Evolutionary conservation across 148 eudicot species (phyloP).

Genomic region (Fallopia convolvulus): DNA sequence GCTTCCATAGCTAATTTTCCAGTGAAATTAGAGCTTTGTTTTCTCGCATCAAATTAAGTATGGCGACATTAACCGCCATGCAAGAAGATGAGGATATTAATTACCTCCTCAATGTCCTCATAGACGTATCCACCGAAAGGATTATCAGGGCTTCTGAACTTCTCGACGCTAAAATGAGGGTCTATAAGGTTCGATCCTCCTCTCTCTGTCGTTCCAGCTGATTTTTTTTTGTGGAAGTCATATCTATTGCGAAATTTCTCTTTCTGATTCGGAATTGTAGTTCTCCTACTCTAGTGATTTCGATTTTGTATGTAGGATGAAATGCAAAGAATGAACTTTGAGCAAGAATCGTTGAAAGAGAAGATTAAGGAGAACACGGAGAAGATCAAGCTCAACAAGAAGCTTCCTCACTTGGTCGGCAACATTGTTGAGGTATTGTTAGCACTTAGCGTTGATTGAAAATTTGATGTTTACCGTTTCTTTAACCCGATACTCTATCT

Average conservation of each 20-base stretch:
- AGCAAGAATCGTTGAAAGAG: constrained; percentile 67
- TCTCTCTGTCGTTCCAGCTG: neutral
- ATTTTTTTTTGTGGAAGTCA: neutral
- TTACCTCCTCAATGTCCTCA: too few species aligned
- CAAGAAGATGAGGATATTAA: constrained; percentile 38
- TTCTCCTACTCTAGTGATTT: neutral
- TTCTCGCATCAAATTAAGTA: constrained; percentile 12
- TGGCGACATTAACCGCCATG: constrained; percentile 59
- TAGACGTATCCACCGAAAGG: constrained; percentile 45
- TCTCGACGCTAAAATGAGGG: constrained; percentile 84
- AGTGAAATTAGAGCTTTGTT: too few species aligned
- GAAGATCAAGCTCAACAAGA: constrained; percentile 89
- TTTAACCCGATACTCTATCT: neutral
- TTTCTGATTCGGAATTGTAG: neutral
- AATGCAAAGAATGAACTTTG: constrained; percentile 60
- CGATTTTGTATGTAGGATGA: constrained; percentile 45
- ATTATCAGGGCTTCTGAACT: constrained; percentile 62
- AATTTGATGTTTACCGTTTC: too few species aligned
- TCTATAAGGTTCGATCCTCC: constrained; percentile 39
- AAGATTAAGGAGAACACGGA: constrained; percentile 96
- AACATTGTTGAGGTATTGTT: constrained; percentile 80
- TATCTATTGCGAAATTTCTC: neutral
- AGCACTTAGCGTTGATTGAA: neutral
- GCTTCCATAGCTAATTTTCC: too few species aligned
- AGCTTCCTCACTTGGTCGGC: constrained; percentile 89